Conservation (phyloP, 306 rosid species). For the Castanea sativa region DNA sequence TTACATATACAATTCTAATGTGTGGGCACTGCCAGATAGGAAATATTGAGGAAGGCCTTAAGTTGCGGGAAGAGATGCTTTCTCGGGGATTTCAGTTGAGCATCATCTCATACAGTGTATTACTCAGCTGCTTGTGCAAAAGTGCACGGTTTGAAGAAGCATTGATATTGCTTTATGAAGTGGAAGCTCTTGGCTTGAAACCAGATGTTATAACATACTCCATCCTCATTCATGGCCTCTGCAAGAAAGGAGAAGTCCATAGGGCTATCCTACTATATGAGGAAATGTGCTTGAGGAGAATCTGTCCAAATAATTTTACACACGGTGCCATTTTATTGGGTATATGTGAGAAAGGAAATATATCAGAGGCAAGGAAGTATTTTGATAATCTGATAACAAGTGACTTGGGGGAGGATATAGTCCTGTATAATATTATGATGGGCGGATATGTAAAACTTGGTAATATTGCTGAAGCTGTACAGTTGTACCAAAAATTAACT, state of each 20-base stretch:
- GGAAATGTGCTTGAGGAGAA: slow-evolving; percentile 44
- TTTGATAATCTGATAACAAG: slow-evolving; percentile 28
- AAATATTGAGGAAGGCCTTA: slow-evolving; percentile 43
- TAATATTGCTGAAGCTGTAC: slow-evolving; percentile 31
- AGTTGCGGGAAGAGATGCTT: slow-evolving; percentile 38
- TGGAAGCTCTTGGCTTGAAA: slow-evolving; percentile 40
- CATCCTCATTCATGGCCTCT: slow-evolving; percentile 47
- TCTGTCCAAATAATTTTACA: slow-evolving; percentile 36
- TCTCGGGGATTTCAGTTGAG: slow-evolving; percentile 39
- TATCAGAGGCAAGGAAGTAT: slow-evolving; percentile 45
- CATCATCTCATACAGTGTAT: slow-evolving; percentile 37
- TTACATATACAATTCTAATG: slow-evolving; percentile 43
- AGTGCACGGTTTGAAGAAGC: slow-evolving; percentile 41
- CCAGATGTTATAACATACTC: slow-evolving; percentile 46
- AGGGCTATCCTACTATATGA: slow-evolving; percentile 37
- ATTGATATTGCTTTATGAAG: slow-evolving; percentile 36
- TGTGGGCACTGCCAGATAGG: slow-evolving; percentile 50
- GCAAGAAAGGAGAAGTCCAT: slow-evolving; percentile 46
- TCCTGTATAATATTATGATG: slow-evolving; percentile 54
- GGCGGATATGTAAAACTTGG: slow-evolving; percentile 41
- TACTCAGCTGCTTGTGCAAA: slow-evolving; percentile 53
- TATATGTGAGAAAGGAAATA: slow-evolving; percentile 32
- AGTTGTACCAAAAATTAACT: slow-evolving; percentile 30
- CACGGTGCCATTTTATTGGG: slow-evolving; percentile 38
- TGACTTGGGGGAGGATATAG: slow-evolving; percentile 27